Conservation (phyloP, 1,139 yeast genomes). For the Kodamaea sp. region DNA sequence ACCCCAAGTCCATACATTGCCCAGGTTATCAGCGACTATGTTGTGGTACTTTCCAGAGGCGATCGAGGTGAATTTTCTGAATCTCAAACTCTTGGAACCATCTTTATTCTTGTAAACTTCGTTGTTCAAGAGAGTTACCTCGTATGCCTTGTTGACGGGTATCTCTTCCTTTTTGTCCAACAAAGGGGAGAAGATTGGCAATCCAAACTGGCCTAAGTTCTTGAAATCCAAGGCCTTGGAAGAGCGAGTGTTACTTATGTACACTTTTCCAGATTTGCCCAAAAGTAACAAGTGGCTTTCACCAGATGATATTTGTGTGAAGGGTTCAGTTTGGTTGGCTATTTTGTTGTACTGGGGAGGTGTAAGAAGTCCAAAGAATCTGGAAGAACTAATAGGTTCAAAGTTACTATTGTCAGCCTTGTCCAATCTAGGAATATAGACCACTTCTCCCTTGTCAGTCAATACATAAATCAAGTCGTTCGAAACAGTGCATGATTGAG, state of each 20-base stretch:
- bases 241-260: constrained; percentile 48
- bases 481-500: constrained; percentile 54
- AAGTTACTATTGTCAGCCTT: constrained; percentile 13
- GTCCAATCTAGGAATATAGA: constrained; percentile 47
- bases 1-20: constrained; percentile 82
- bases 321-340: constrained; percentile 33
- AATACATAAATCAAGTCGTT: constrained; percentile 61
- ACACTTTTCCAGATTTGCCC: constrained; percentile 63
- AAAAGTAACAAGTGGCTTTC: constrained; percentile 64
- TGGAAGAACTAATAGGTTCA: constrained; percentile 20
- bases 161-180: constrained; percentile 15
- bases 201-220: constrained; percentile 81
- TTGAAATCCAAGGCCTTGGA: constrained; percentile 19
- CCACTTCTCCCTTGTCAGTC: constrained; percentile 52
- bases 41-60: constrained; percentile 79
- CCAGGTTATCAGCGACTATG: constrained; percentile 61
- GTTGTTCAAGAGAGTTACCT: constrained; percentile 39
- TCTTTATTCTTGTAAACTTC: constrained; percentile 25
- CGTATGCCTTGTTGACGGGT: constrained; percentile 32
- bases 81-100: constrained; percentile 26
- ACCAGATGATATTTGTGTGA: constrained; percentile 61
- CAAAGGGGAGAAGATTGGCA: constrained; percentile 70
- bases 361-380: constrained; percentile 25
- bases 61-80: constrained; percentile 54
- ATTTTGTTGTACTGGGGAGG: constrained; percentile 12